A percentile compares a stretch with the other conserved stretches of the same genome.
Conservation (phyloP, 1,139 yeast genomes). For the Taphrina sp. region DNA sequence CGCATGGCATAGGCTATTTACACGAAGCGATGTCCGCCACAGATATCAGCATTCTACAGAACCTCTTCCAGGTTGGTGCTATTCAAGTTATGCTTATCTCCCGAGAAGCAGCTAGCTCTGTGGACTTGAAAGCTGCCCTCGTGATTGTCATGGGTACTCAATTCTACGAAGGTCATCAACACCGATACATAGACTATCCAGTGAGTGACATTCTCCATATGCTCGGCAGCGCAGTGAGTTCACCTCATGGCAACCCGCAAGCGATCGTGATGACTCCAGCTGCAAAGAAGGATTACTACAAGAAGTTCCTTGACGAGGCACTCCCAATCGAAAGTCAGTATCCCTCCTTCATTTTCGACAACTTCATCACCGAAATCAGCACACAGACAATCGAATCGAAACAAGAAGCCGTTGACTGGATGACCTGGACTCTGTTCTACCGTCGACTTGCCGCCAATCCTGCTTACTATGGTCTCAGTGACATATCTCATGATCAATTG, state of each 20-base stretch:
- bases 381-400: conserved; percentile 62
- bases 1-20: conserved; percentile 66
- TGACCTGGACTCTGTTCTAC: conserved; percentile 80
- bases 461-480: conserved; percentile 75
- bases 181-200: conserved; percentile 66
- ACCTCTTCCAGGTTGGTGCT: conserved; percentile 52
- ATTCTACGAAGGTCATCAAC: conserved; percentile 69
- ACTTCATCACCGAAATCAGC: conserved; percentile 68
- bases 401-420: conserved; percentile 89
- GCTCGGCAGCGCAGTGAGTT: conserved; percentile 23
- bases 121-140: conserved; percentile 54
- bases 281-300: conserved; percentile 61
- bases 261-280: conserved; percentile 60
- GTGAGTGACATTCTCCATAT: conserved; percentile 54
- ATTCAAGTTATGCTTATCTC: conserved; percentile 59
- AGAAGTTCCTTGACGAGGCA: conserved; percentile 68
- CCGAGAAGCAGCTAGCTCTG: conserved; percentile 53
- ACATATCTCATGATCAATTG: conserved; percentile 62
- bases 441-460: conserved; percentile 79
- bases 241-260: conserved; percentile 36
- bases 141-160: conserved; percentile 73
- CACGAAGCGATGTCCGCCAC: conserved; percentile 58
- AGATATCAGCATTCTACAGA: conserved; percentile 58
- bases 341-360: conserved; percentile 59
- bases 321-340: conserved; percentile 82